phyloP scores from a whole-genome alignment of 176 grass and related monocot genomes.

The Carex parvula region DNA sequence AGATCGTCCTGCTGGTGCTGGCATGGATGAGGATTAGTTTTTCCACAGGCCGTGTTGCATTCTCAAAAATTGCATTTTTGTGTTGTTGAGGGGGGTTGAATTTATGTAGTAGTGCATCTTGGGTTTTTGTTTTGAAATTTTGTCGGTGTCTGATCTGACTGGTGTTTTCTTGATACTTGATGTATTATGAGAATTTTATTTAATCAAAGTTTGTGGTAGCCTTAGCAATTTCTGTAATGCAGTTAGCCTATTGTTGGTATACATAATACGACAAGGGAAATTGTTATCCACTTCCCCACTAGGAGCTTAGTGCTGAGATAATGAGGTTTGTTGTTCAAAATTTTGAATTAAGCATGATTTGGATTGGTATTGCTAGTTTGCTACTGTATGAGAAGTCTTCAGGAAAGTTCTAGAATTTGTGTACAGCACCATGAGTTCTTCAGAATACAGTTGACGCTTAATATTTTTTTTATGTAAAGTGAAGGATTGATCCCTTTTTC shows the following conservation, averaged over 20 bases:
- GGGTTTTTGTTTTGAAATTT: slow-evolving; percentile 17
- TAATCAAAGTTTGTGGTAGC: background rate
- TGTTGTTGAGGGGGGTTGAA: background rate
- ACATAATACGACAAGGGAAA: background rate
- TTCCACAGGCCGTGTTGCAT: background rate
- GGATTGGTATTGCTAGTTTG: background rate
- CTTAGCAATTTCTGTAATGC: background rate
- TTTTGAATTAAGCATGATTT: background rate
- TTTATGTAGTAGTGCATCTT: slow-evolving; percentile 1
- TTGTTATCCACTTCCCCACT: background rate
- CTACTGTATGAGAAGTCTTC: background rate
- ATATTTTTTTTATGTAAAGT: background rate
- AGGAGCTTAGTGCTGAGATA: background rate
- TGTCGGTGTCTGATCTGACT: slow-evolving; percentile 9
- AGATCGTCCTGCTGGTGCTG: slow-evolving; percentile 40
- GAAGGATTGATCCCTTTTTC: too few species aligned
- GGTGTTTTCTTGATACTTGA: slow-evolving; percentile 3
- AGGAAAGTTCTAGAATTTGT: background rate
- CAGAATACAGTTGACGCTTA: background rate
- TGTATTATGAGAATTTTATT: background rate
- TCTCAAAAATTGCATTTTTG: background rate
- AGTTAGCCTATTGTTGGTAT: background rate
- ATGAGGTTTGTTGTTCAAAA: background rate
- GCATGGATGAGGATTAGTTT: slow-evolving; percentile 79
- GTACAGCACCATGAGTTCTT: background rate